These are phyloP conservation scores for Leucocoprinus birnbaumii DNA, from an alignment of 768 basidiomycete species.

Conservation along the genomic window DNA sequence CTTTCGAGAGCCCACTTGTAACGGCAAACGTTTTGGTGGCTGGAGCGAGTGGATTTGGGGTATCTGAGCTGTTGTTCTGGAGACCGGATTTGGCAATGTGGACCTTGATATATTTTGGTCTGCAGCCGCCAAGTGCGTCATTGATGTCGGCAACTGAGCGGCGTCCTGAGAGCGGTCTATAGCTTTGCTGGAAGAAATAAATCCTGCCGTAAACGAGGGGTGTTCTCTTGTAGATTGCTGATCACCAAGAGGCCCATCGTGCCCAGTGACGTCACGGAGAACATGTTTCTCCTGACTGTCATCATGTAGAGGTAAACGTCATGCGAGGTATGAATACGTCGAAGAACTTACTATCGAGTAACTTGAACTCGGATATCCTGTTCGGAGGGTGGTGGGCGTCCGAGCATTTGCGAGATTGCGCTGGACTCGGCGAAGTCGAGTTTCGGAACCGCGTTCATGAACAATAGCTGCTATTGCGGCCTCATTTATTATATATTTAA, in stretches of 20 bases:
- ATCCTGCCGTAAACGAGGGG: not conserved
- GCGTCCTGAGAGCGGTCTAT: not conserved
- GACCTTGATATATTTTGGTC: not conserved
- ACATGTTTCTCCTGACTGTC: conserved; percentile 26
- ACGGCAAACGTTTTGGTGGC: not conserved
- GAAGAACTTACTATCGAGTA: conserved; percentile 45
- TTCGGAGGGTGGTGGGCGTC: conserved; percentile 40
- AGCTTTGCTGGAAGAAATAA: conserved; percentile 5
- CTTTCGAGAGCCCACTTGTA: not conserved
- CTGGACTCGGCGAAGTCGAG: conserved; percentile 40
- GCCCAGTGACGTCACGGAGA: not conserved
- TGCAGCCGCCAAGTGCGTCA: not conserved
- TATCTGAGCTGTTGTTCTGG: not conserved
- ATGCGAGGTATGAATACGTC: not conserved
- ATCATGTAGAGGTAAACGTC: conserved; percentile 13
- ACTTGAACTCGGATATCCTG: conserved; percentile 37
- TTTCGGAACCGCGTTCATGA: conserved; percentile 39
- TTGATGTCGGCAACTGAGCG: not conserved
- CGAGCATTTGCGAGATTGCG: conserved; percentile 54
- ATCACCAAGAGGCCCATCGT: not conserved
- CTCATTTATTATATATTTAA: not conserved
- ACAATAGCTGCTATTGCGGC: conserved; percentile 29
- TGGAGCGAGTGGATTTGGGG: not conserved
- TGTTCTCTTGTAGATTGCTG: not conserved
- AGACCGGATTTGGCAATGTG: not conserved